Base-by-base conservation (phyloP, 106 monocot species). In the Cymbidium sinense region DNA sequence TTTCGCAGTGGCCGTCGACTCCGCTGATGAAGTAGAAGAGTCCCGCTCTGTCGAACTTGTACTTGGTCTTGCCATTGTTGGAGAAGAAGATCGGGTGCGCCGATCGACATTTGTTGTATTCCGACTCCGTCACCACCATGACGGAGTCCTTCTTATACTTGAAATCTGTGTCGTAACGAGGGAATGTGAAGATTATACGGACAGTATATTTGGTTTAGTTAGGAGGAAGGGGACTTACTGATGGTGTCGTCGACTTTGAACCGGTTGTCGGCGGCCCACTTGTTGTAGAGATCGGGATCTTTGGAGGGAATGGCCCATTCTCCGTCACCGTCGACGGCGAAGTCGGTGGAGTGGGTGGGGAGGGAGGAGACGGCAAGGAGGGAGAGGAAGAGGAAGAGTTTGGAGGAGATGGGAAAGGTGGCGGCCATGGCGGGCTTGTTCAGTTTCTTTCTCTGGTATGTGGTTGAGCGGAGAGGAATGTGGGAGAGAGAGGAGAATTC, bases 1-100 rank as follows among this genome's bases (percentile, higher is more conserved):
- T 79, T 70, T 91, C 82, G 78, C 96, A 96, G 82, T 96, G 96
- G 4, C 86, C 93, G 2, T 79, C 12, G 2, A 79, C 84, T 11
- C 96, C 96, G 70, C 96, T 96, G 58, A 96, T 93, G 96, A 96
- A 93, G 86, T 93, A 96, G 85, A 85, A 93, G n/a, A 78, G 72
- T 0, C 91, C 96, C 10, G 86, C 76, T 3, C n/a, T 80, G 51
- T 83, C 73, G 4, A 96, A 79, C 62, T 51, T 50, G 75, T 77
- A 79, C 84, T 73, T 70, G 4, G 91, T 96, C 28, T 75, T 33
- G 7, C 93, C 96, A 75, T 78, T 83, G 90, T 96, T 93, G 74
- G 90, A 90, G 87, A 91, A 96, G 84, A 93, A 88, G 70, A 78
- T 37, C 0, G 95, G 95, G 77, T 87, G 90, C 3, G 75, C 29